A percentile compares a stretch with the other conserved stretches of the same genome.
Evolutionary conservation across 768 basidiomycete genomes (phyloP).

Genomic region (Chiua virens): DNA sequence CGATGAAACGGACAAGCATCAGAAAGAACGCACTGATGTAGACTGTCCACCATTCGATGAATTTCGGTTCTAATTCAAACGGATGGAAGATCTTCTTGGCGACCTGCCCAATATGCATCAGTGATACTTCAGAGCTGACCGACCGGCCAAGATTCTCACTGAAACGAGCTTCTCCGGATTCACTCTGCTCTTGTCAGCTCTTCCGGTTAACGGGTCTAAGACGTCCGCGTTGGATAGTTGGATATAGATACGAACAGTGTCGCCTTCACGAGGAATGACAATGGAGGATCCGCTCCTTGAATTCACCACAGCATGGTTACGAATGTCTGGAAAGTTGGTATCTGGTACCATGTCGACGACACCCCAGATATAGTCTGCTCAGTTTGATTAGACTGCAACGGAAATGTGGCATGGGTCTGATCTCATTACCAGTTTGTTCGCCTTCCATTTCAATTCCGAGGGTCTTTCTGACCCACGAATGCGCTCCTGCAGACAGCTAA

Average conservation of each 20-base stretch:
- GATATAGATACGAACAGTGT: constrained; percentile 68
- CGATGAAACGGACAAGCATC: neutral
- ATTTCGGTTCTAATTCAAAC: constrained; percentile 49
- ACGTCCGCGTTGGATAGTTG: constrained; percentile 57
- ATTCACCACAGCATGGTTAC: constrained; percentile 62
- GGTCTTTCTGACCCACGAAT: constrained; percentile 47
- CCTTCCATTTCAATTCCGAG: constrained; percentile 47
- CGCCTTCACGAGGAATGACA: constrained; percentile 71
- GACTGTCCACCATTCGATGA: constrained; percentile 70
- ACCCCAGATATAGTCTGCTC: constrained; percentile 75
- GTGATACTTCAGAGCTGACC: neutral
- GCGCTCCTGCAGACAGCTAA: constrained; percentile 35
- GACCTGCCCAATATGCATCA: constrained; percentile 36
- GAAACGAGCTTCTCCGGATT: constrained; percentile 53
- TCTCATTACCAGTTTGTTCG: constrained; percentile 41
- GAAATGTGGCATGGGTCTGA: neutral
- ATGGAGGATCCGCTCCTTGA: constrained; percentile 67
- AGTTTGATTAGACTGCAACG: neutral
- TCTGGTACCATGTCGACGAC: constrained; percentile 70
- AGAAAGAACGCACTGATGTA: constrained; percentile 55
- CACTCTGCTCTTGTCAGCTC: constrained; percentile 53
- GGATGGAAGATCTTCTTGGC: constrained; percentile 58
- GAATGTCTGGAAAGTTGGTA: constrained; percentile 77
- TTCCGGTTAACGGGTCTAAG: constrained; percentile 44
- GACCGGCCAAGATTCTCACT: constrained; percentile 30